Conservation (phyloP, 2,329 filamentous ascomycete species). For the Septoria linicola region DNA sequence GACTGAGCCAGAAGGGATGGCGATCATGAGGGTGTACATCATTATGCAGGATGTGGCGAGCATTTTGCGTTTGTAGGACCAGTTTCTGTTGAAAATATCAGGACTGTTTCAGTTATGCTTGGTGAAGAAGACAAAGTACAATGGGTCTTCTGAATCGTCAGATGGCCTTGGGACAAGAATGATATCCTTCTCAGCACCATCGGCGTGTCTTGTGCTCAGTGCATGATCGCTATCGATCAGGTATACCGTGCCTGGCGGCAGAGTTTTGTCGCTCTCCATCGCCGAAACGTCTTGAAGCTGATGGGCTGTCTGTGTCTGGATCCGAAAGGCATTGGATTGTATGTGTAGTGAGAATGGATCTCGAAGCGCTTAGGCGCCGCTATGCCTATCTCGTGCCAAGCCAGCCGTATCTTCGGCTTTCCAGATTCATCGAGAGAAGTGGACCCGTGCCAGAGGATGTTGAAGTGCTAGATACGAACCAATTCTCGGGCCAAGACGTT, state of each 20-base stretch:
- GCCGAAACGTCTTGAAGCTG: too few species aligned
- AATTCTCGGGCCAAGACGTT: too few species aligned
- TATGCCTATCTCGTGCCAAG: too few species aligned
- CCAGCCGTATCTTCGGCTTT: too few species aligned
- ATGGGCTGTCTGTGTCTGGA: too few species aligned
- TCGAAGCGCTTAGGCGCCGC: too few species aligned
- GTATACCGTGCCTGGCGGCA: constrained; percentile 44
- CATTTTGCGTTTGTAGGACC: constrained; percentile 45
- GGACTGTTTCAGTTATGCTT: neutral
- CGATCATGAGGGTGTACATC: constrained; percentile 50
- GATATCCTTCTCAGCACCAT: constrained; percentile 38
- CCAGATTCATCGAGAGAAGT: too few species aligned
- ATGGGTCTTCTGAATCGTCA: constrained; percentile 47
- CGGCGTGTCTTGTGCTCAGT: constrained; percentile 39
- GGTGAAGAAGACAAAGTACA: constrained; percentile 22
- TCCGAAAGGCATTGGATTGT: too few species aligned
- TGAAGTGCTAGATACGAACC: too few species aligned
- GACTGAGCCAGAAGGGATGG: constrained; percentile 49
- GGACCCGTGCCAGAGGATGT: too few species aligned
- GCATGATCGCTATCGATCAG: constrained; percentile 43
- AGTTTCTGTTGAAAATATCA: constrained; percentile 35
- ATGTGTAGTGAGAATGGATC: too few species aligned
- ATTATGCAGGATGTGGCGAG: constrained; percentile 42
- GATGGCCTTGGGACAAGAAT: constrained; percentile 45
- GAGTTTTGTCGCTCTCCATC: neutral